Base-by-base conservation (phyloP, 2,329 filamentous ascomycete genomes). In the Fusarium penzigii region DNA sequence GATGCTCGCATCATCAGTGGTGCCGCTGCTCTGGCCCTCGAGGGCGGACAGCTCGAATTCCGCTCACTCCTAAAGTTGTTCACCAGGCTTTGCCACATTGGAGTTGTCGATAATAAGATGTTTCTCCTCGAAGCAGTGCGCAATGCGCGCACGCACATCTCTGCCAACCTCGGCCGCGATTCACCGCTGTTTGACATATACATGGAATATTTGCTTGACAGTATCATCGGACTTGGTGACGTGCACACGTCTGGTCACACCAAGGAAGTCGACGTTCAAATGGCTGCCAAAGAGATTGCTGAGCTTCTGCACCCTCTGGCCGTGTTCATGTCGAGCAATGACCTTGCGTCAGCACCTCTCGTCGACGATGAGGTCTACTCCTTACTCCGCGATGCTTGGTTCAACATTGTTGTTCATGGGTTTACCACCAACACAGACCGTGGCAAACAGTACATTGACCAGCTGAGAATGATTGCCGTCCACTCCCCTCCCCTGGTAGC, bases 331-430 rank as follows among this genome's bases (percentile, higher is more conserved):
- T 87, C 90, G 9, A 78, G 76, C 32, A 83, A 86, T 57, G 79
- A 86, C 50, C 71, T 86, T 56, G 77, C 74, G 17, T 72, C 76
- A 17, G 72, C 76, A 41, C 75, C 72, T 34, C 61, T 75, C 10
- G 73, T 74, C 49, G 83, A 88, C 47, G 88, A 92, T 46, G 86
- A 93, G 52, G 83, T 85, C 8, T 82, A 89, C 55, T 82, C 84
- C 25, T 75, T 95, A 51, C 82, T 94, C 61, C 86, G 93, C 47
- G 92, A 99, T 77, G 90, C 91, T 6, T 99, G 94, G 94, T 97
- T 97, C 75, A 99, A 99, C 65, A 91, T 97, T 56, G 90, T 92
- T 17, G 89, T 96, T 1, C 94, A 99, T 69, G 94, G 92, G 5
- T 96, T 97, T 68, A 87, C 86, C 10, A 79, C 88, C 11, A 82